Base-by-base conservation (phyloP, 768 basidiomycete genomes). In the Lactarius trivialis region DNA sequence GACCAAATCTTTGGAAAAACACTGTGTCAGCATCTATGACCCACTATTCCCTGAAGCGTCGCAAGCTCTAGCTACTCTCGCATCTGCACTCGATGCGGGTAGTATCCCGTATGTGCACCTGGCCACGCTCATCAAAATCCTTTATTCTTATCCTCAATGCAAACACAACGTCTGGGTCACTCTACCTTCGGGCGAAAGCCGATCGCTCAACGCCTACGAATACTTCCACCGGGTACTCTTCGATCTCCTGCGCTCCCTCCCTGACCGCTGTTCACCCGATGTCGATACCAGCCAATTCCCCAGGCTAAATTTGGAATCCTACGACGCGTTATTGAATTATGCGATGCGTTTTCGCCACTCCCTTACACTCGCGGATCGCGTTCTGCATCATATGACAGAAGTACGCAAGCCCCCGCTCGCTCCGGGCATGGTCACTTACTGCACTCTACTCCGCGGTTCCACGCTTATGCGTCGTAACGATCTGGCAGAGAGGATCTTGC, bases 301-400 rank as follows among this genome's bases (percentile, higher is more conserved):
- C 21, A 70, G 71, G 0, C 68, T 83, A 7, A 73, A 76, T 45
- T 61, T 76, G 11, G 70, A 73, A 24, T 73, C 79, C 1, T 87
- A 84, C 71, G 87, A 89, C 69, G 68, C 82, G 0, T 79, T 92
- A 30, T 67, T 91, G 4, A 78, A 86, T 63, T 91, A 89, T 70
- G 75, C 84, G 4, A 76, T 92, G 37, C 81, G 81, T 8, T 79
- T 87, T 66, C 79, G 80, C n/a, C 73, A 77, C 43, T 85, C 85
- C 6, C 72, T 79, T 19, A 60, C 68, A 1, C 73, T 82, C 28
- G 86, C 82, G 0, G 71, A 77, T 15, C 65, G 70, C 14, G 72
- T 90, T 15, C 70, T 89, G 12, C 65, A 79, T 14, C 82, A 88
- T 66, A 85, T 89, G 82, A 74, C 73, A 21, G 65, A 73, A 19